Base-by-base conservation (phyloP, 1,284 basidiomycete species). In the Boletus sp. region DNA sequence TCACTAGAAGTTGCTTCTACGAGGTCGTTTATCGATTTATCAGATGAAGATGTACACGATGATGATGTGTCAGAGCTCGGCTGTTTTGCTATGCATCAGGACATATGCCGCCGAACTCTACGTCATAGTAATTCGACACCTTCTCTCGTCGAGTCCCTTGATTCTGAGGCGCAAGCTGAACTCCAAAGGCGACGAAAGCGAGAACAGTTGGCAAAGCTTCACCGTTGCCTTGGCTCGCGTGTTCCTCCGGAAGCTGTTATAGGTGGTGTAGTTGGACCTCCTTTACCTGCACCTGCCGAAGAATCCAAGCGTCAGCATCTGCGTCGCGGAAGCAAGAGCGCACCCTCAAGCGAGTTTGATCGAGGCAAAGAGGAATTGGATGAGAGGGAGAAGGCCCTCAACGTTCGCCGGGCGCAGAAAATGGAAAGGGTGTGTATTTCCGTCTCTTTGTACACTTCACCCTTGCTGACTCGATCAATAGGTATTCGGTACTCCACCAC, bases 401-500 rank as follows among this genome's bases (percentile, higher is more conserved):
- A 89, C 67, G 90, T 93, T 52, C 81, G 86, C 56, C 77, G 91
- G 52, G 91, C 90, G 35, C 80, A 87, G 68, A 93, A 93, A 77
- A 92, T 93, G 90, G 90, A 93, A 75, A 88, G 89, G 85, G 90
- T 90, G 59, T 50, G 79, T 74, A 43, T 11, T 14, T 54, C 21
- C 31, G 25, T 59, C 44, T 55, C 53, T 31, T 25, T 21, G 50
- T 54, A 52, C 23, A 44, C 60, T 38, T 48, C 38, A 52, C 48
- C 28, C 60, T 27, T 58, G 35, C 64, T 60, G 52, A 61, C 46
- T 25, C 44, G 58, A 51, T 28, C 49, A 21, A 11, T 61, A 93
- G 91, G 81, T 93, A 68, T 93, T 93, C 70, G 91, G 91, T 57
- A 85, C 86, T 35, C 85, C 84, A 9, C 91, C 91, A 40, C 91